A percentile compares a stretch with the other conserved stretches of the same genome.
Conservation (phyloP, 805 yeast species). For the Saturnispora silvae region DNA sequence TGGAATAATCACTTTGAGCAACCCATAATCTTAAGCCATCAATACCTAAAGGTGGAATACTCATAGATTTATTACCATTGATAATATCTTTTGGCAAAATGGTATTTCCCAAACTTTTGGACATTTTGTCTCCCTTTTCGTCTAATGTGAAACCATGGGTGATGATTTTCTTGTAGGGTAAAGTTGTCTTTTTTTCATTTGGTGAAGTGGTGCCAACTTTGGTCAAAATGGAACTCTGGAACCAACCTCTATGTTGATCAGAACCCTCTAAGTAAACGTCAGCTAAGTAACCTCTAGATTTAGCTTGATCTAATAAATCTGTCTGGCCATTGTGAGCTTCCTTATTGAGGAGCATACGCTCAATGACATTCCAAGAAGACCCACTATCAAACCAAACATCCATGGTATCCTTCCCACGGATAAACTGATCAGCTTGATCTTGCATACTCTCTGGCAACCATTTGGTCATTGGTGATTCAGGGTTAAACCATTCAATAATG, state of each 20-base stretch:
- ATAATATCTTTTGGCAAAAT: conserved; percentile 61
- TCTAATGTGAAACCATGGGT: conserved; percentile 95
- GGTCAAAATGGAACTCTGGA: conserved; percentile 84
- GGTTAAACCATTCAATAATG: conserved; percentile 68
- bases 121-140: conserved; percentile 81
- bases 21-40: conserved; percentile 89
- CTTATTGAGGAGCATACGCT: conserved; percentile 28
- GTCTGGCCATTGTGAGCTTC: no score
- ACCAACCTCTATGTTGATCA: conserved; percentile 99
- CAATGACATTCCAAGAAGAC: conserved; percentile 69
- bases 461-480: conserved; percentile 30
- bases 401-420: conserved; percentile 82
- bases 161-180: conserved; percentile 64
- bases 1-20: conserved; percentile 78
- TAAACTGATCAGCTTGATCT: conserved; percentile 32
- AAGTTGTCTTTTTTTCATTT: conserved; percentile 18
- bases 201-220: conserved; percentile 40
- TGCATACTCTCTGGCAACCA: conserved; percentile 63
- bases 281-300: conserved; percentile 38
- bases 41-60: conserved; percentile 61
- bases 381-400: conserved; percentile 99
- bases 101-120: conserved; percentile 82
- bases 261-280: conserved; percentile 92
- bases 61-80: conserved; percentile 40
- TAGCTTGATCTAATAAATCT: conserved; percentile 24